phyloP scores from a whole-genome alignment of 2,329 filamentous ascomycete genomes.

The Cercospora sp. region DNA sequence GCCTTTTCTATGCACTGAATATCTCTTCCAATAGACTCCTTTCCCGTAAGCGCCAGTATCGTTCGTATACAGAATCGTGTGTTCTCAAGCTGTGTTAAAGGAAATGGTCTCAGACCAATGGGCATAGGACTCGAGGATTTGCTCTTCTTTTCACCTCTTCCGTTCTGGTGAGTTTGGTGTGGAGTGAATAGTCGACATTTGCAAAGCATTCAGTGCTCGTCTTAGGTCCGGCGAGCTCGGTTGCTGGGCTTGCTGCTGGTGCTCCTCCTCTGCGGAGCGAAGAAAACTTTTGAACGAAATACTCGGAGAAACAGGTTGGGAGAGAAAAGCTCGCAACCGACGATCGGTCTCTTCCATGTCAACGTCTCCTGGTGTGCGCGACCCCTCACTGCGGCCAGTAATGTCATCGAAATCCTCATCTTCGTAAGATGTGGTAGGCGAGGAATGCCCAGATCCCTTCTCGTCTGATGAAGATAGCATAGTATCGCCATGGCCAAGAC shows the following conservation, averaged over 20 bases:
- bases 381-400: slow-evolving; percentile 13
- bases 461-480: slow-evolving; percentile 28
- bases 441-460: slow-evolving; percentile 26
- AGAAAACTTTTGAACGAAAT: slow-evolving; percentile 26
- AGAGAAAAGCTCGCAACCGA: slow-evolving; percentile 23
- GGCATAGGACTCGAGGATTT: too few species aligned
- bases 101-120: neutral
- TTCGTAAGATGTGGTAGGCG: slow-evolving; percentile 26
- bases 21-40: neutral
- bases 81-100: neutral
- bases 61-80: neutral
- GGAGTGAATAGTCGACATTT: slow-evolving; percentile 22
- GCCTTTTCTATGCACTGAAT: neutral
- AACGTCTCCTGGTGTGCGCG: neutral
- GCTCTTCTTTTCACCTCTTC: neutral
- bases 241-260: slow-evolving; percentile 5
- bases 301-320: slow-evolving; percentile 28
- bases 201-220: slow-evolving; percentile 18
- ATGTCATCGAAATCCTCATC: slow-evolving; percentile 26
- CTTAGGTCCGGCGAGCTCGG: slow-evolving; percentile 22
- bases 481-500: slow-evolving; percentile 10
- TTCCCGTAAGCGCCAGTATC: neutral
- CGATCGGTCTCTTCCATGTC: slow-evolving; percentile 13
- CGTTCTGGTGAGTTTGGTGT: neutral
- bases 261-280: neutral